phyloP scores from a whole-genome alignment of 2,329 filamentous ascomycete species.

The Pseudogymnoascus destructans region DNA sequence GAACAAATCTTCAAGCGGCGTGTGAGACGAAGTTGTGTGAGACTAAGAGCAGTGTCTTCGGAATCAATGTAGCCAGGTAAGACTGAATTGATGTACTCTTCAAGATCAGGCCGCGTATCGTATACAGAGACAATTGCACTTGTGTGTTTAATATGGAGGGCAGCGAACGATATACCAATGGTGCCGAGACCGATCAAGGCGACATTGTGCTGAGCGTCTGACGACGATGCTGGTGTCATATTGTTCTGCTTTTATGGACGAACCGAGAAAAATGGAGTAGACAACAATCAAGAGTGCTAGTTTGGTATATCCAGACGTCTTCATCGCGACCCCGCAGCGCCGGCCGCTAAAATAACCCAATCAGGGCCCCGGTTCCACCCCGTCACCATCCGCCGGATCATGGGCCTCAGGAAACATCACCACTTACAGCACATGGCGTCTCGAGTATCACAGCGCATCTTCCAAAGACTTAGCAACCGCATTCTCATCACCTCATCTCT shows the following conservation, averaged over 20 bases:
- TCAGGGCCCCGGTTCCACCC: neutral
- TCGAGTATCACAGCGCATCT: neutral
- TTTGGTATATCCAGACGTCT: too few species aligned
- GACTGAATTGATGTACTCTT: constrained; percentile 30
- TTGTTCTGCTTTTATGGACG: neutral
- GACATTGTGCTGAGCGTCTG: constrained; percentile 13
- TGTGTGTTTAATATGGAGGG: constrained; percentile 36
- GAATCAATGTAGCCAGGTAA: constrained; percentile 26
- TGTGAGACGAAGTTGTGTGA: constrained; percentile 17
- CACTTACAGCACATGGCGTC: neutral
- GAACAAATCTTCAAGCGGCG: constrained; percentile 27
- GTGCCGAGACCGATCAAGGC: constrained; percentile 31
- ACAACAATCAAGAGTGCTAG: neutral
- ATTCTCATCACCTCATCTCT: neutral
- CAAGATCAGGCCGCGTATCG: constrained; percentile 38
- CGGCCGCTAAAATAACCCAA: neutral
- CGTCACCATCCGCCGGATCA: neutral
- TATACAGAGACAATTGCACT: constrained; percentile 27
- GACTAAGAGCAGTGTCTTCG: neutral
- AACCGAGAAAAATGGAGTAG: neutral
- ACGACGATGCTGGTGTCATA: neutral
- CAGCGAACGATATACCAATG: constrained; percentile 43
- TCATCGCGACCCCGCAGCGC: neutral
- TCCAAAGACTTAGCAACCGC: neutral
- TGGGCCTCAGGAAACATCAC: neutral